Evolutionary conservation across 768 basidiomycete species (phyloP).

Genomic region (Sarcomyxa edulis): DNA sequence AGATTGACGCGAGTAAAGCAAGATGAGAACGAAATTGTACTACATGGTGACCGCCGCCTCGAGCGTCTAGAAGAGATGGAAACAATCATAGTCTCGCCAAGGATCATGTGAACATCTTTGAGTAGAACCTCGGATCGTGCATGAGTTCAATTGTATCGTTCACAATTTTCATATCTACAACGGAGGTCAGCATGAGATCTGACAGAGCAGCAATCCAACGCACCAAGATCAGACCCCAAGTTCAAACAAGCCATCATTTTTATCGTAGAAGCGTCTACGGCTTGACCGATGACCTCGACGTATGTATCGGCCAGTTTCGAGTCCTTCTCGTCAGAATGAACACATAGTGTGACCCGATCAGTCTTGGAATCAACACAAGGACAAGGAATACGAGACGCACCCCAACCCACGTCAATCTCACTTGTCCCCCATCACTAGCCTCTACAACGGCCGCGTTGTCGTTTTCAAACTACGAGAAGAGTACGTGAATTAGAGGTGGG

Average conservation of each 20-base stretch:
- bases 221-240: slow-evolving; percentile 62
- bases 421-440: slow-evolving; percentile 63
- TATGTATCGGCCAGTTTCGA: slow-evolving; percentile 44
- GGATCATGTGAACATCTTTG: slow-evolving; percentile 36
- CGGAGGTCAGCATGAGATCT: too few species aligned
- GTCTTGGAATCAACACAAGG: neutral
- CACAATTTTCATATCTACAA: slow-evolving; percentile 50
- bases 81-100: too few species aligned
- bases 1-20: too few species aligned
- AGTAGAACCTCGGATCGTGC: slow-evolving; percentile 49
- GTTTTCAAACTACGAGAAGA: slow-evolving; percentile 29
- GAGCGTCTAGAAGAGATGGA: too few species aligned
- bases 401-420: slow-evolving; percentile 35
- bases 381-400: slow-evolving; percentile 23
- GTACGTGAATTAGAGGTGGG: slow-evolving; percentile 3
- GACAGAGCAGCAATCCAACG: slow-evolving; percentile 14
- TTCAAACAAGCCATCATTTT: slow-evolving; percentile 49
- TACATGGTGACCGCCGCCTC: too few species aligned
- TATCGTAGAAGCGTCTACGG: slow-evolving; percentile 48
- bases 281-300: slow-evolving; percentile 66
- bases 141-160: slow-evolving; percentile 59
- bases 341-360: neutral
- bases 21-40: too few species aligned
- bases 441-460: slow-evolving; percentile 47
- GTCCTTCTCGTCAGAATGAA: slow-evolving; percentile 23